Conservation (phyloP, 495 filamentous ascomycete genomes). For the Xylaria sp. region DNA sequence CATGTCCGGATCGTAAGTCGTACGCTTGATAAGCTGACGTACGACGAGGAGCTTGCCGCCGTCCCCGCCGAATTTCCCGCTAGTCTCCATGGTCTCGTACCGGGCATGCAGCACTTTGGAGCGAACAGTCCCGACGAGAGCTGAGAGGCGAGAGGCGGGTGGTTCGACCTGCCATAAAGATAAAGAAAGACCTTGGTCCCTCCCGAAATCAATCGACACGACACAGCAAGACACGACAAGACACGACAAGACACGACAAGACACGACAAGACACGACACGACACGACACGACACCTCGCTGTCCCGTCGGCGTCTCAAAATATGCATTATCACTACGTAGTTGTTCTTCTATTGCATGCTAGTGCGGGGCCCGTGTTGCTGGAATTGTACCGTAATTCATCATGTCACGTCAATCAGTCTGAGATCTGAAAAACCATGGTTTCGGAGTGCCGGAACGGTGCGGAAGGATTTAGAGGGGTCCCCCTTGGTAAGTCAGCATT, state of each 20-base stretch:
- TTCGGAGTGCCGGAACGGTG: slow-evolving; percentile 25
- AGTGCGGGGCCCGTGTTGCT: neutral
- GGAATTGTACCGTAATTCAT: neutral
- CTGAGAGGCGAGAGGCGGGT: neutral
- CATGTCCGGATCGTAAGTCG: slow-evolving; percentile 18
- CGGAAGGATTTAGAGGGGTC: slow-evolving; percentile 19
- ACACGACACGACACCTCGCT: too few species aligned
- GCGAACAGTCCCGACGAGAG: neutral
- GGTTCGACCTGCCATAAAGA: neutral
- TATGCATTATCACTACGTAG: neutral
- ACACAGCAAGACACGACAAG: too few species aligned
- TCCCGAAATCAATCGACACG: neutral
- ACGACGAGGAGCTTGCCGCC: slow-evolving; percentile 9
- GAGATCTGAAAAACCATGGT: slow-evolving; percentile 12
- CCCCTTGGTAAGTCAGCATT: slow-evolving; percentile 1
- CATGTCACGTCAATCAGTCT: slow-evolving; percentile 19
- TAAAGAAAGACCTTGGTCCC: too few species aligned
- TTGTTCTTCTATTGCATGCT: neutral
- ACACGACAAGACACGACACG: too few species aligned
- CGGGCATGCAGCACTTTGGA: neutral
- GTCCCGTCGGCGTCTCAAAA: slow-evolving; percentile 1
- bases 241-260: too few species aligned
- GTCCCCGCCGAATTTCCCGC: slow-evolving; percentile 2
- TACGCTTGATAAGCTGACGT: slow-evolving; percentile 14
- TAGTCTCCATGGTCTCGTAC: neutral